Evolutionary conservation across 208 protist species (phyloP).

Genomic region (Vickermania spadyakhi): DNA sequence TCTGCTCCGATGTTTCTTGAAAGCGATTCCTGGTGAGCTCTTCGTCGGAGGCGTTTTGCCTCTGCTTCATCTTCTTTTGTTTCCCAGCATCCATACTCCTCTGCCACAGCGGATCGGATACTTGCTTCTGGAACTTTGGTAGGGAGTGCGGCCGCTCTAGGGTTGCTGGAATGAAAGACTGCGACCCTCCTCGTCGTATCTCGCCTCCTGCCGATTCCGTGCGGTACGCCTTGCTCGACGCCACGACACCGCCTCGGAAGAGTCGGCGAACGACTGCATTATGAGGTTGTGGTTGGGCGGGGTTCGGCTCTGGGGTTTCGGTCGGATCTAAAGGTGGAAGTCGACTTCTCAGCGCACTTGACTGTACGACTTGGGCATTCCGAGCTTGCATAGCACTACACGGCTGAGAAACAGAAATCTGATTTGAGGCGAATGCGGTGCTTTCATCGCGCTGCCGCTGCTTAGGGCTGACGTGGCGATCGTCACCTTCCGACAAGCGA

Average conservation of each 20-base stretch:
- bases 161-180: conserved; percentile 31
- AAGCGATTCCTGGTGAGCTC: conserved; percentile 28
- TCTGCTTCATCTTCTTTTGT: conserved; percentile 51
- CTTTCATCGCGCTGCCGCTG: too few relatives aligned
- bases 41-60: neutral
- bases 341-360: too few relatives aligned
- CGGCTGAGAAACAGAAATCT: too few relatives aligned
- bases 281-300: too few relatives aligned
- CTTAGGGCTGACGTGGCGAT: neutral
- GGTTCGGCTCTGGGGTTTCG: too few relatives aligned
- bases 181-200: too few relatives aligned
- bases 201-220: too few relatives aligned
- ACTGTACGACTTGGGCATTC: too few relatives aligned
- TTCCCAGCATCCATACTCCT: conserved; percentile 80
- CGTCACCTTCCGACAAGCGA: neutral
- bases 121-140: conserved; percentile 67
- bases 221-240: neutral
- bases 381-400: too few relatives aligned
- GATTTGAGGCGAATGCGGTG: too few relatives aligned
- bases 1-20: conserved; percentile 20
- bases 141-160: conserved; percentile 31
- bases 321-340: too few relatives aligned
- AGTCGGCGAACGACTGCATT: too few relatives aligned
- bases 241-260: conserved; percentile 1
- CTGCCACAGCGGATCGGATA: conserved; percentile 75